Conservation (phyloP, 2,329 filamentous ascomycete genomes). For the Didymella keratinophila region DNA sequence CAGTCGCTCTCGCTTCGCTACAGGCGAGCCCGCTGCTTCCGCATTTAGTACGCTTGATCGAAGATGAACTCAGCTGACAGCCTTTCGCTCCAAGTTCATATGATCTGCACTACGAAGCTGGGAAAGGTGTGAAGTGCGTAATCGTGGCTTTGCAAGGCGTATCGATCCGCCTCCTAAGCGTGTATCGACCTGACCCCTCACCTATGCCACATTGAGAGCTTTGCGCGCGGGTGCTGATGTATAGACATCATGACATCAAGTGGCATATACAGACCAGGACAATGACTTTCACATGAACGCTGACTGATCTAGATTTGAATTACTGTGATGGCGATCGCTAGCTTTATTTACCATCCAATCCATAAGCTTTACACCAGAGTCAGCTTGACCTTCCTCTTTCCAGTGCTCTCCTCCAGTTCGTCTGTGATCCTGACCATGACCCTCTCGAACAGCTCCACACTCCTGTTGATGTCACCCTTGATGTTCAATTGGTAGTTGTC, state of each 20-base stretch:
- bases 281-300: not conserved
- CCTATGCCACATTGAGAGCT: not conserved
- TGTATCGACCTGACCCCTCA: not conserved
- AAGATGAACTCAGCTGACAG: not conserved
- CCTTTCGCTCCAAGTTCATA: not conserved
- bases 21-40: not conserved
- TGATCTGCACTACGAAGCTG: not conserved
- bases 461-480: constrained; percentile 62
- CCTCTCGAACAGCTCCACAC: constrained; percentile 89
- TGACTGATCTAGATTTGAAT: not conserved
- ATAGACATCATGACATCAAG: not conserved
- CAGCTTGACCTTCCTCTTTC: constrained; percentile 89
- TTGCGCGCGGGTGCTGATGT: not conserved
- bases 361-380: constrained; percentile 53
- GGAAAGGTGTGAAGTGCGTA: not conserved
- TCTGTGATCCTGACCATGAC: constrained; percentile 89
- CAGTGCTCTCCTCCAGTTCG: constrained; percentile 92
- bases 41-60: not conserved
- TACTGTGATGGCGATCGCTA: not conserved
- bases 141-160: constrained; percentile 3
- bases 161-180: too few relatives aligned
- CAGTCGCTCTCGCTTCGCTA: constrained; percentile 5
- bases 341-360: not conserved
- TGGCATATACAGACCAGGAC: not conserved
- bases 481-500: constrained; percentile 81